phyloP scores from a whole-genome alignment of 441 rosid species.

The Gossypium laxum region DNA sequence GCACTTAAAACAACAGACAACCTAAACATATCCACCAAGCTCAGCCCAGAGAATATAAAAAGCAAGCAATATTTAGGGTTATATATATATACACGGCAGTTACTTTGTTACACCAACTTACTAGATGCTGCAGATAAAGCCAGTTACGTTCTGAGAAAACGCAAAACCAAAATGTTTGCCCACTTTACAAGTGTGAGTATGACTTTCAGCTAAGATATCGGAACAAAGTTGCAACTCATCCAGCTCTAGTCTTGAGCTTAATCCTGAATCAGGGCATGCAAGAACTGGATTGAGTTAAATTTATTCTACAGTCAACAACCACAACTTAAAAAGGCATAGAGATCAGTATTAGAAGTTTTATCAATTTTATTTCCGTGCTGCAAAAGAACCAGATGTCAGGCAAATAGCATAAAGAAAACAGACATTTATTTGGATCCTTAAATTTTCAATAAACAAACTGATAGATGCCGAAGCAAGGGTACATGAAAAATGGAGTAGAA shows the following conservation, averaged over 20 bases:
- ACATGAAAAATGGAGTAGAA: background rate
- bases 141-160: background rate
- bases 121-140: background rate
- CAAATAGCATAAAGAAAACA: background rate
- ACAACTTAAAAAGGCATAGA: background rate
- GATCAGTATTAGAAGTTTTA: background rate
- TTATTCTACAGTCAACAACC: background rate
- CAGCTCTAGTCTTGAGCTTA: background rate
- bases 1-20: background rate
- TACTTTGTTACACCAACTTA: background rate
- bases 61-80: background rate
- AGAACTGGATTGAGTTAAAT: background rate
- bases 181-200: background rate
- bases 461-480: background rate
- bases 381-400: background rate
- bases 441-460: background rate
- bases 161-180: background rate
- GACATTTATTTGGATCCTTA: background rate
- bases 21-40: background rate
- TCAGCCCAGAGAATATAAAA: background rate
- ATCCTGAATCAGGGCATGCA: conserved; percentile 7
- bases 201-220: background rate
- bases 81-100: background rate
- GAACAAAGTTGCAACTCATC: background rate
- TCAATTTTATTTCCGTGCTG: background rate